These are phyloP conservation scores for Chlorella sp. DNA, from an alignment of 139 green algal genomes.

Conservation along the genomic window DNA sequence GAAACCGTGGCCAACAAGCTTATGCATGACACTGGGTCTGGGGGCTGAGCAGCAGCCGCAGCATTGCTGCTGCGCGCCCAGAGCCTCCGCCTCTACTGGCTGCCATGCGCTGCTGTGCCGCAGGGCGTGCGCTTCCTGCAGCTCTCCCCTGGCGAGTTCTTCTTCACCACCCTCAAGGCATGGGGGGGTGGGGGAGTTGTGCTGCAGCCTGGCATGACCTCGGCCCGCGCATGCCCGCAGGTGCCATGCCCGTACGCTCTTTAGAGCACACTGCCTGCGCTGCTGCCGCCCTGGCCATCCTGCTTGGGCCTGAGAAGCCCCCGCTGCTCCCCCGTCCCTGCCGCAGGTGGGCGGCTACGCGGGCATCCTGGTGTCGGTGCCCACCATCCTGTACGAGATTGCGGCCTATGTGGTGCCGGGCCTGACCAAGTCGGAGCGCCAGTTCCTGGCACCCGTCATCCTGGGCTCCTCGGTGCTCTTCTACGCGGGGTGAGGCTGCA, in stretches of 20 bases:
- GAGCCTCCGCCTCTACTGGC: no score
- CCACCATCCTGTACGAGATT: slow-evolving; percentile 97
- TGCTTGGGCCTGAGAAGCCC: background rate
- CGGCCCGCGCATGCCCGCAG: no score
- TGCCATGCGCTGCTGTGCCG: background rate
- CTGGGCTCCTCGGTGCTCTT: slow-evolving; percentile 97
- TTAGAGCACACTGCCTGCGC: no score
- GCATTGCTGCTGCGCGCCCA: no score
- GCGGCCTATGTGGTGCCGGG: slow-evolving; percentile 96
- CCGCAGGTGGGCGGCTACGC: slow-evolving; percentile 92
- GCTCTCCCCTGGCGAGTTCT: slow-evolving; percentile 97
- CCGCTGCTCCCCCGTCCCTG: background rate
- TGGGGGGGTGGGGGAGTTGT: background rate
- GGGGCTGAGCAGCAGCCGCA: no score
- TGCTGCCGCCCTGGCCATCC: background rate
- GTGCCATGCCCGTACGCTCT: no score
- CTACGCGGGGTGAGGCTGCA: slow-evolving; percentile 83
- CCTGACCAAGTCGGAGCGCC: slow-evolving; percentile 87
- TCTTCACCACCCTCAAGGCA: slow-evolving; percentile 99
- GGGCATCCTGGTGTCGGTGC: slow-evolving; percentile 88
- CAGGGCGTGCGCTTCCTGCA: slow-evolving; percentile 97
- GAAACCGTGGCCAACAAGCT: no score
- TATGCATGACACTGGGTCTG: no score
- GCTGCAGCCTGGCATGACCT: no score
- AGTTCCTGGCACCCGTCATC: slow-evolving; percentile 94